Base-by-base conservation (phyloP, 2,329 filamentous ascomycete genomes). In the Aspergillus awamori region DNA sequence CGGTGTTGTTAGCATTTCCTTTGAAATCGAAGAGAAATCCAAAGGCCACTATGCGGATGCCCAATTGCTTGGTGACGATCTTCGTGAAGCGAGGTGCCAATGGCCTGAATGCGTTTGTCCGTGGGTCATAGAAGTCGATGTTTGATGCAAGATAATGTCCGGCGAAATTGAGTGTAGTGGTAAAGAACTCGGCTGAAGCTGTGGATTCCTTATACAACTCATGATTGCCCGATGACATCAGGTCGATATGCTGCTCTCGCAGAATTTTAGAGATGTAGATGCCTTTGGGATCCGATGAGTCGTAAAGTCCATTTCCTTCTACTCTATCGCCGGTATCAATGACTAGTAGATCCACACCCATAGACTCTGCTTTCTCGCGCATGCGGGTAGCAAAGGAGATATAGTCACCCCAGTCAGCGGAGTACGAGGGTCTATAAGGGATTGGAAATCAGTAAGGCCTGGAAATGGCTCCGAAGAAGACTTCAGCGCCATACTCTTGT, bases 351-450 rank as follows among this genome's bases (percentile, higher is more conserved):
- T 99, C 95, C 28, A 86, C 86, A 48, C 92, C 93, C 57, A 89
- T 83, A 1, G 87, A 85, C 71, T 97, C 91, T 58, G 93, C 92
- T 72, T 86, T 88, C 67, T 87, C 84, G 59, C 87, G 89, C 83
- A 99, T 87, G 73, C 94, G 92, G 38, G 89, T 83, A 36, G 93
- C 87, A 73, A 99, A 97, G 6, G 94, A 97, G 70, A 98, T 85
- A 77, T 98, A 99, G 79, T 99, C 95, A 61, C 95, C 95, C 93
- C 95, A 98, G 77, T 99, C 95, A 51, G 92, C 94, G 6, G 92
- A 93, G 77, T 96, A 99, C 62, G 95, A 94, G 2, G 92, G 84
- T 79, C 90, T 92, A 64, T 45, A 58, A 58, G 39, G 43, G 67
- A 62, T 59, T 70, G 33, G 60, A 67, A 33, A 67, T 66, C 57